A percentile compares a stretch with the other conserved stretches of the same genome.
Conservation (phyloP, 1,139 yeast genomes). For the Magnusiomyces clavatus region DNA sequence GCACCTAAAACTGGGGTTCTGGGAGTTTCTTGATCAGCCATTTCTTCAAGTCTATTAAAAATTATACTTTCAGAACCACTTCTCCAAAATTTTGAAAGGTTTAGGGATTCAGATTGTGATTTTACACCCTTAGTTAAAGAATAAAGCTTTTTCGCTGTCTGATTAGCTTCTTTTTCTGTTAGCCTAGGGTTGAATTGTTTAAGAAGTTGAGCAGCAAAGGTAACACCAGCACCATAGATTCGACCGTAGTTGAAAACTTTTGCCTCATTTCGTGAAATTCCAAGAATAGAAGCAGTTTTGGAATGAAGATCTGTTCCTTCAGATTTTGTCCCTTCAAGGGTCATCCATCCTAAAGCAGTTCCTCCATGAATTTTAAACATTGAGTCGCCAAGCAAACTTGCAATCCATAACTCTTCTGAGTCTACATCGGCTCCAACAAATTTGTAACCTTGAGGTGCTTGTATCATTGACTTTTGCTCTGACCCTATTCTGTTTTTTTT, state of each 20-base stretch:
- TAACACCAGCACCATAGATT: conserved; percentile 94
- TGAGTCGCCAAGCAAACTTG: conserved; percentile 89
- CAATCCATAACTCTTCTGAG: conserved; percentile 97
- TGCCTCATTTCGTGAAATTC: conserved; percentile 86
- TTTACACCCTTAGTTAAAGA: conserved; percentile 73
- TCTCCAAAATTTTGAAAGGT: conserved; percentile 45
- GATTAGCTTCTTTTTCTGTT: conserved; percentile 60
- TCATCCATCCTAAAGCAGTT: conserved; percentile 98
- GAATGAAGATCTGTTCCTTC: conserved; percentile 94
- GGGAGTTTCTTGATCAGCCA: conserved; percentile 81
- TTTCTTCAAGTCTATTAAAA: conserved; percentile 79
- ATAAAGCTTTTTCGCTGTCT: conserved; percentile 62
- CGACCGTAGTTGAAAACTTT: conserved; percentile 94
- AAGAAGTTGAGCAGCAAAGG: conserved; percentile 73
- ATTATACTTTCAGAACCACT: conserved; percentile 94
- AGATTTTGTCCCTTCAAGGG: conserved; percentile 86
- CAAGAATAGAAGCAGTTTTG: conserved; percentile 82
- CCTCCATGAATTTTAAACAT: conserved; percentile 87
- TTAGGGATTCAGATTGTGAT: conserved; percentile 23
- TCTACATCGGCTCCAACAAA: conserved; percentile 98
- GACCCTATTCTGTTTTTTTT: conserved; percentile 82
- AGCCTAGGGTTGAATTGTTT: conserved; percentile 73
- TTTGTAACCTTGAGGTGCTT: conserved; percentile 82
- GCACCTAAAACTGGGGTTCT: conserved; percentile 91
- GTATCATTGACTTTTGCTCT: conserved; percentile 77